Evolutionary conservation across 75 land plant genomes (phyloP).

Genomic region (Pseudotsuga menziesii): DNA sequence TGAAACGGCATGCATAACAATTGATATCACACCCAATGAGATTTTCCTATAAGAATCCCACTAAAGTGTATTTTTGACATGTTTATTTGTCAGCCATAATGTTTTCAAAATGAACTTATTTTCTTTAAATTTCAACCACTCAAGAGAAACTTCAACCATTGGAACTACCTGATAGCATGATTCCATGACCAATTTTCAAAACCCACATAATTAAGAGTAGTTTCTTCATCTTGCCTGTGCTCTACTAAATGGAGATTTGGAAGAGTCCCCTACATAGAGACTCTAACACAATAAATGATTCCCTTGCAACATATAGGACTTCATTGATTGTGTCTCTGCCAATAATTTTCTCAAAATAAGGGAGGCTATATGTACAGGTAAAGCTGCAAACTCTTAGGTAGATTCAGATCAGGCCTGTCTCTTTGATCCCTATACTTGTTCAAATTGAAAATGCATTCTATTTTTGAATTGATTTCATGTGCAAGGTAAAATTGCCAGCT

Average conservation of each 20-base stretch:
- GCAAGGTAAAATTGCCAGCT: too few species aligned
- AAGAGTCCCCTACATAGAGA: conserved; percentile 51
- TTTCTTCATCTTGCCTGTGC: conserved; percentile 4
- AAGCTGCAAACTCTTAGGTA: too few species aligned
- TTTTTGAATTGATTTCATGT: too few species aligned
- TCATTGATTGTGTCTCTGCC: conserved; percentile 36
- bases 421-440: too few species aligned
- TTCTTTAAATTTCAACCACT: conserved; percentile 48
- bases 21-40: conserved; percentile 55
- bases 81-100: neutral
- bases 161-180: conserved; percentile 61
- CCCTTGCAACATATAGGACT: conserved; percentile 47
- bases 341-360: conserved; percentile 37
- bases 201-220: conserved; percentile 7
- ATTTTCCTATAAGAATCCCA: conserved; percentile 3
- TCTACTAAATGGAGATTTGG: conserved; percentile 48
- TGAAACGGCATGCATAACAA: conserved; percentile 64
- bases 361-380: too few species aligned
- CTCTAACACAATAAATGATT: conserved; percentile 69
- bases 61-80: neutral
- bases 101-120: conserved; percentile 13
- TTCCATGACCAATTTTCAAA: conserved; percentile 76
- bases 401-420: too few species aligned
- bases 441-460: too few species aligned
- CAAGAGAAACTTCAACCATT: conserved; percentile 63